Base-by-base conservation (phyloP, 192 early-diverging fungal species). In the Tieghemiomyces parasiticus region DNA sequence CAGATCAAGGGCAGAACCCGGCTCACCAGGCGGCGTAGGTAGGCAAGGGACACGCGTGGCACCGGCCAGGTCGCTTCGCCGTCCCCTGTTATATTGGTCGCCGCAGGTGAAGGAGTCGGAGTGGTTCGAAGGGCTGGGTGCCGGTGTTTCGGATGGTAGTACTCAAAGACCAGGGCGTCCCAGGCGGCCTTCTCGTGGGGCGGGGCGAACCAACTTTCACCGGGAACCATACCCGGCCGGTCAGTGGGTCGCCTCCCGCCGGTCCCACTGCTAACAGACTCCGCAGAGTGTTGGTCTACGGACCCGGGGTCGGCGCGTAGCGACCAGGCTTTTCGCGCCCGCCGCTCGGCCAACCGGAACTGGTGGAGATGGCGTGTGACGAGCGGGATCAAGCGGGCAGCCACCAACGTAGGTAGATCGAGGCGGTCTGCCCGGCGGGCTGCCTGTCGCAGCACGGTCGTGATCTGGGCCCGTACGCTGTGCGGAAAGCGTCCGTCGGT, bases 351-450 rank as follows among this genome's bases (percentile, higher is more conserved):
- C 9, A 59, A 61, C 4, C 78, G 67, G 53, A 75, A 82, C 35
- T 88, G 79, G 22, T 67, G 71, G 2, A 91, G 66, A 56, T 94
- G 92, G 2, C 67, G 52, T 0, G 87, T 90, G n/a, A 87, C 63
- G 29, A 82, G 68, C 30, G 89, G 87, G 46, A 91, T 59, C 24
- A 88, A 63, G 34, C 75, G 73, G 14, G 72, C 73, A 13, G 88
- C 72, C 0, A 84, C 55, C 26, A 90, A 61, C 28, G 80, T 68
- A 0, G 81, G 69, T 26, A 79, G 59, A 60, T 94, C 92, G 30
- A 83, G 46, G 3, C 22, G 52, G 1, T 38, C 30, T 16, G 53
- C 59, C 0, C 75, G 61, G 14, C 71, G 63, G 3, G 58, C 67
- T 10, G 77, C 46, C 0, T 56, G 59, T 35, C 69, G 64, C 2